These are phyloP conservation scores for Magnaporthiopsis incrustans DNA, from an alignment of 2,329 filamentous ascomycete genomes.

Conservation along the genomic window DNA sequence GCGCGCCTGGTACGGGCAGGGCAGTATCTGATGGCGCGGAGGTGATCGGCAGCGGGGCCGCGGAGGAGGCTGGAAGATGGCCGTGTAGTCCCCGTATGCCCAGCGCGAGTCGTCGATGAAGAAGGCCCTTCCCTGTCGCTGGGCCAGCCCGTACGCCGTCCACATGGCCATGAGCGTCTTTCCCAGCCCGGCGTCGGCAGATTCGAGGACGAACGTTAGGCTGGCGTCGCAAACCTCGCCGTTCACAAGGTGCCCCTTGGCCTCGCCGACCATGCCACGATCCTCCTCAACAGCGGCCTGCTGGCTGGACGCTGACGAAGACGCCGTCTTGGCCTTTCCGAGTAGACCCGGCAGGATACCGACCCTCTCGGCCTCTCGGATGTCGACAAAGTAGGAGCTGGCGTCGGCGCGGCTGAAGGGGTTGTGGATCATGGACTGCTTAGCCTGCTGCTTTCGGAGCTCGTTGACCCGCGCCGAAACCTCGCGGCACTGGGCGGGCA, in stretches of 20 bases:
- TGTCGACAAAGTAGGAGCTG: conserved; percentile 66
- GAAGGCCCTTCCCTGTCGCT: conserved; percentile 66
- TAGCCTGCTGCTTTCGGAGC: conserved; percentile 34
- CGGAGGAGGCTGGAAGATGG: conserved; percentile 64
- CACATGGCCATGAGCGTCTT: conserved; percentile 71
- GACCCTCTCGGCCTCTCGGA: conserved; percentile 59
- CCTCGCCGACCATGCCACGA: conserved; percentile 38
- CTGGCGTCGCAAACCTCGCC: conserved; percentile 57
- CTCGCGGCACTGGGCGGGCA: conserved; percentile 60
- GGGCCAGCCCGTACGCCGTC: conserved; percentile 74
- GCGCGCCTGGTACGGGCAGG: conserved; percentile 67
- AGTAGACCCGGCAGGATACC: conserved; percentile 49
- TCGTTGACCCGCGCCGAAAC: conserved; percentile 51
- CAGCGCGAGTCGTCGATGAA: conserved; percentile 81
- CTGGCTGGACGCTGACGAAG: background rate
- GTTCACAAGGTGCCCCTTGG: conserved; percentile 32
- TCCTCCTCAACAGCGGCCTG: conserved; percentile 6
- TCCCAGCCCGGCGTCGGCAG: conserved; percentile 67
- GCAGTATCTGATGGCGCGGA: conserved; percentile 66
- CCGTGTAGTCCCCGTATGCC: conserved; percentile 68
- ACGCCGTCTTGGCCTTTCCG: conserved; percentile 4
- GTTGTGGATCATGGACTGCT: conserved; percentile 21
- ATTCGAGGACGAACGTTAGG: conserved; percentile 72
- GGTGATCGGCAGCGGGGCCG: conserved; percentile 60
- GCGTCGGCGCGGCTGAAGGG: conserved; percentile 12